phyloP scores from a whole-genome alignment of 257 asterid species.

The Penstemon davidsonii region DNA sequence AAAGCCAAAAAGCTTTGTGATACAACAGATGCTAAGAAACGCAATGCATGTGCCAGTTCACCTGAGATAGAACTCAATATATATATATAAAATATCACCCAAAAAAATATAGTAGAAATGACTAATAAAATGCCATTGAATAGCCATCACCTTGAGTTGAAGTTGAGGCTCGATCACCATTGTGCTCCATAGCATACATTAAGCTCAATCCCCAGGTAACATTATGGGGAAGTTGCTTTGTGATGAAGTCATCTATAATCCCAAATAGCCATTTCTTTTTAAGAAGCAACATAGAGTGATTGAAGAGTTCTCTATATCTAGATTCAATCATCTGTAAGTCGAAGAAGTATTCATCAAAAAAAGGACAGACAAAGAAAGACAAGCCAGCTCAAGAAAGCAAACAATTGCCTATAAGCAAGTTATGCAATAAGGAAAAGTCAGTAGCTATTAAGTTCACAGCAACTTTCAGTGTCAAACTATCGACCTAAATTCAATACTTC shows the following conservation, averaged over 20 bases:
- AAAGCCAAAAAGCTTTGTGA: conserved; percentile 99
- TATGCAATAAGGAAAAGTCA: conserved; percentile 8
- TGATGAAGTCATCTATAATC: conserved; percentile 84
- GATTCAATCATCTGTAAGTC: conserved; percentile 83
- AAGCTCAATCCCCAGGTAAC: conserved; percentile 99
- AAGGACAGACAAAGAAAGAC: conserved; percentile 6
- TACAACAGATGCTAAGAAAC: conserved; percentile 96
- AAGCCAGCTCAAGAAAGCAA: conserved; percentile 13
- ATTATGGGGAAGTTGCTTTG: conserved; percentile 98
- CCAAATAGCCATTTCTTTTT: conserved; percentile 95
- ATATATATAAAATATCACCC: conserved; percentile 3
- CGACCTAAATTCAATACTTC: conserved; percentile 1
- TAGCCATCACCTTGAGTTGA: conserved; percentile 86
- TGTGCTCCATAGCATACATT: conserved; percentile 93
- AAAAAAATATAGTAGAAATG: conserved; percentile 12
- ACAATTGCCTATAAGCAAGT: conserved; percentile 4
- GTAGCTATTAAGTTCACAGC: conserved; percentile 19
- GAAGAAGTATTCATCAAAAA: conserved; percentile 19
- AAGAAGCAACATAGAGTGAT: conserved; percentile 78
- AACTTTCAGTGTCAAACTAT: conserved; percentile 11
- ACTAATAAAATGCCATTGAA: conserved; percentile 4
- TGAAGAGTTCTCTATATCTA: conserved; percentile 70
- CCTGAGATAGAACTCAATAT: conserved; percentile 48
- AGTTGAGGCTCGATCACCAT: conserved; percentile 89
- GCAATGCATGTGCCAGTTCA: conserved; percentile 94